Conservation (phyloP, 1,139 yeast genomes). For the Blastobotrys indianensis region DNA sequence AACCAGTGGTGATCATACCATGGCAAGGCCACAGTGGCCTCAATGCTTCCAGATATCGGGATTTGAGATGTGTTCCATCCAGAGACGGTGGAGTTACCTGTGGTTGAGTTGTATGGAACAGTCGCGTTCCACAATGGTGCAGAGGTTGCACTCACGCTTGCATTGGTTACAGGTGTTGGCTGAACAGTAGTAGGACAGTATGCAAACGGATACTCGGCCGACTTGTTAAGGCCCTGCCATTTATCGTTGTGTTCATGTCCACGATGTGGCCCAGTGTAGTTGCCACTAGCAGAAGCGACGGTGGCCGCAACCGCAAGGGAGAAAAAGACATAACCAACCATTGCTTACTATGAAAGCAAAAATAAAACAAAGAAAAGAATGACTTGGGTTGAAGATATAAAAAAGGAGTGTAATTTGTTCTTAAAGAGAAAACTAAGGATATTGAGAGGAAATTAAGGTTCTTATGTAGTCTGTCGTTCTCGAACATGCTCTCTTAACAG, state of each 20-base stretch:
- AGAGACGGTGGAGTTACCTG: no score
- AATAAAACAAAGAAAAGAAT: neutral
- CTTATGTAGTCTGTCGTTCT: no score
- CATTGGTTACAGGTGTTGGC: neutral
- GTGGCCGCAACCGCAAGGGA: conserved; percentile 9
- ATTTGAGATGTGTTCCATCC: no score
- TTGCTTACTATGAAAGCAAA: neutral
- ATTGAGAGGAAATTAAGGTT: neutral
- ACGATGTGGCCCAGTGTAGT: no score
- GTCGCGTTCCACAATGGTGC: no score
- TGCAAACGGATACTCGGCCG: no score
- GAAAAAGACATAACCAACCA: conserved; percentile 4
- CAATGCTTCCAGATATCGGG: neutral
- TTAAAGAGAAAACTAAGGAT: neutral
- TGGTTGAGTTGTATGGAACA: no score
- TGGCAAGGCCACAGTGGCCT: conserved; percentile 3
- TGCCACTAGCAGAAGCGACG: conserved; percentile 3
- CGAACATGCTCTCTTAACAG: no score
- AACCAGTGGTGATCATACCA: neutral
- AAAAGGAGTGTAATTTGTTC: conserved; percentile 4
- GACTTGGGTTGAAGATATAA: neutral
- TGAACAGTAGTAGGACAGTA: neutral
- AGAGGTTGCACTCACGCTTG: neutral
- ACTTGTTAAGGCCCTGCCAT: no score
- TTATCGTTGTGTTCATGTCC: no score